Evolutionary conservation across 2,329 filamentous ascomycete genomes (phyloP).

Genomic region (Escovopsis sp.): DNA sequence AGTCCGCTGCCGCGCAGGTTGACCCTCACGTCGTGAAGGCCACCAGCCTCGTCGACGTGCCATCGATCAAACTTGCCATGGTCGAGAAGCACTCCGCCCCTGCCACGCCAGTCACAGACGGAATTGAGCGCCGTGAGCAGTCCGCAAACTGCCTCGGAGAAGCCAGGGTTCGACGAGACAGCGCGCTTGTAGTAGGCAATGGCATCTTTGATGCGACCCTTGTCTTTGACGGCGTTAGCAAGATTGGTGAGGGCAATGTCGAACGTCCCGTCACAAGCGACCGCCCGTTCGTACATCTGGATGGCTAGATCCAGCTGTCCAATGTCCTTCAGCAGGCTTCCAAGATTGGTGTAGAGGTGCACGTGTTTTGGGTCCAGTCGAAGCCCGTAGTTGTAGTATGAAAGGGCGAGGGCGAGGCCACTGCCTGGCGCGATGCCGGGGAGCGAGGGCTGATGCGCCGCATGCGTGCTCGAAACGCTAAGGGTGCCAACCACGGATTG

Average conservation of each 20-base stretch:
- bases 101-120: conserved; percentile 84
- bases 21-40: conserved; percentile 58
- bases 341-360: conserved; percentile 91
- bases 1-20: conserved; percentile 55
- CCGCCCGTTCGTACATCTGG: conserved; percentile 91
- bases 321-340: conserved; percentile 89
- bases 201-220: conserved; percentile 80
- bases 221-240: conserved; percentile 95
- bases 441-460: conserved; percentile 30
- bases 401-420: conserved; percentile 72
- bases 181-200: conserved; percentile 85
- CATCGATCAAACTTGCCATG: conserved; percentile 68
- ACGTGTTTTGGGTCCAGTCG: conserved; percentile 78
- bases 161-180: conserved; percentile 82
- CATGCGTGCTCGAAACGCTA: conserved; percentile 4
- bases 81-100: conserved; percentile 69
- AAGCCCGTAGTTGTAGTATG: conserved; percentile 92
- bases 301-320: conserved; percentile 85
- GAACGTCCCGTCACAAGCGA: conserved; percentile 82
- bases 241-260: conserved; percentile 95
- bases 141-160: conserved; percentile 92
- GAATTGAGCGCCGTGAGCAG: conserved; percentile 91
- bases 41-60: conserved; percentile 78
- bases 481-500: conserved; percentile 31
- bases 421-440: conserved; percentile 75